These are phyloP conservation scores for Aspergillus neoniger DNA, from an alignment of 2,329 filamentous ascomycete species.

Conservation along the genomic window DNA sequence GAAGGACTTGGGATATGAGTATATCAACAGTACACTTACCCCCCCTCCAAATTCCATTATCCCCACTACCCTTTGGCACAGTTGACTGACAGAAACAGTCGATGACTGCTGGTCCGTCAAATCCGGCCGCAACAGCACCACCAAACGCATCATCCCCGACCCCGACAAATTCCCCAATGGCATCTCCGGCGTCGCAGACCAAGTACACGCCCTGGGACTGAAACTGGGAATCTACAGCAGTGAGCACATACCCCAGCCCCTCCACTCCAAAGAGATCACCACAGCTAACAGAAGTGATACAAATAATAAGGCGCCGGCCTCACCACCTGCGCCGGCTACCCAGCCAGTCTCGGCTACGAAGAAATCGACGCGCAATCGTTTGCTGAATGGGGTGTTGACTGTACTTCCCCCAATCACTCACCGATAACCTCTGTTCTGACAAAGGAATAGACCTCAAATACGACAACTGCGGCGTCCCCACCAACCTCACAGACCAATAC, in stretches of 20 bases:
- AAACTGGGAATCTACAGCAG: slow-evolving; percentile 67
- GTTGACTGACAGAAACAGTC: slow-evolving; percentile 26
- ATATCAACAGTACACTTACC: slow-evolving; percentile 41
- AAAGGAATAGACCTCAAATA: slow-evolving; percentile 54
- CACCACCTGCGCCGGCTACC: slow-evolving; percentile 58
- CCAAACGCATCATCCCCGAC: slow-evolving; percentile 51
- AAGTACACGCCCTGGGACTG: slow-evolving; percentile 59
- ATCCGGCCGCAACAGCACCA: slow-evolving; percentile 44
- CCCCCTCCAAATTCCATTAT: too few species aligned
- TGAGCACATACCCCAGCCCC: slow-evolving; percentile 32
- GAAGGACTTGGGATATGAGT: slow-evolving; percentile 53
- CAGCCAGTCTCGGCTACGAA: slow-evolving; percentile 60
- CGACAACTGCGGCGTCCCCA: slow-evolving; percentile 55
- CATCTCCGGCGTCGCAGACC: slow-evolving; percentile 55
- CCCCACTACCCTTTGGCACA: neutral
- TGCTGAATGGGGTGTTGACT: slow-evolving; percentile 61
- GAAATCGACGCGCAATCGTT: slow-evolving; percentile 60
- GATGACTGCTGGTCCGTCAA: slow-evolving; percentile 64
- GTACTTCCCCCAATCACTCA: slow-evolving; percentile 18
- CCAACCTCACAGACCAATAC: slow-evolving; percentile 43
- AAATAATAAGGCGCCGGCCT: slow-evolving; percentile 31
- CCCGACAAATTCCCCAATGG: slow-evolving; percentile 59
- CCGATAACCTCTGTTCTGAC: neutral
- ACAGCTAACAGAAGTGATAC: neutral
- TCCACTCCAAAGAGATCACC: too few species aligned